These are phyloP conservation scores for Syzygium grande DNA, from an alignment of 345 rosid species.

Conservation along the genomic window DNA sequence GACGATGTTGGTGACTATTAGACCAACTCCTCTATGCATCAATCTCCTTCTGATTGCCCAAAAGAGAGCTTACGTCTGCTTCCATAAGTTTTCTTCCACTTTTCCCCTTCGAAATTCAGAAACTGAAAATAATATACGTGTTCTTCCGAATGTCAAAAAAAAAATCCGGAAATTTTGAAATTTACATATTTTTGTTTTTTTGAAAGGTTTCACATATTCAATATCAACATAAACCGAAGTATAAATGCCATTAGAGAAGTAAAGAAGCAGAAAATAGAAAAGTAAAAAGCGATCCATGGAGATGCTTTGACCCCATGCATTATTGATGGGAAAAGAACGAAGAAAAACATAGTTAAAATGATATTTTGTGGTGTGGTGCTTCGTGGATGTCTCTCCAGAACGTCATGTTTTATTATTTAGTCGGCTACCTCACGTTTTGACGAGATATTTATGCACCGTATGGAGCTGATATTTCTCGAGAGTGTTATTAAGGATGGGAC, in stretches of 20 bases:
- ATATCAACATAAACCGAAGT: not conserved
- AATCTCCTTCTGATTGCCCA: not conserved
- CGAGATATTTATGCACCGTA: not conserved
- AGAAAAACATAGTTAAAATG: not conserved
- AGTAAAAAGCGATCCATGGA: not conserved
- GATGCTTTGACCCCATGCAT: not conserved
- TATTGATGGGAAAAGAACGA: not conserved
- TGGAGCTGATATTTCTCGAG: not conserved
- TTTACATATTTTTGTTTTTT: no score
- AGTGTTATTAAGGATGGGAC: not conserved
- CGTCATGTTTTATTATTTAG: not conserved
- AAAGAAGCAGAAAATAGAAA: not conserved
- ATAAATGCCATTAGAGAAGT: not conserved
- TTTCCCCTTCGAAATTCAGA: not conserved
- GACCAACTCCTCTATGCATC: not conserved
- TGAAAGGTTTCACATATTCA: not conserved
- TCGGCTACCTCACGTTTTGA: not conserved
- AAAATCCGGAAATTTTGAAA: no score
- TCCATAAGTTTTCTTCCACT: not conserved
- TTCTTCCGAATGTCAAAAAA: not conserved
- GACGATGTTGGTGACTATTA: not conserved
- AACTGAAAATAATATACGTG: not conserved
- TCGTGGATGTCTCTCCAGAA: not conserved
- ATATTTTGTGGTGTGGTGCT: not conserved
- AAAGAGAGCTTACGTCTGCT: not conserved